Evolutionary conservation across 306 rosid species (phyloP).

Genomic region (Casuarina glauca): DNA sequence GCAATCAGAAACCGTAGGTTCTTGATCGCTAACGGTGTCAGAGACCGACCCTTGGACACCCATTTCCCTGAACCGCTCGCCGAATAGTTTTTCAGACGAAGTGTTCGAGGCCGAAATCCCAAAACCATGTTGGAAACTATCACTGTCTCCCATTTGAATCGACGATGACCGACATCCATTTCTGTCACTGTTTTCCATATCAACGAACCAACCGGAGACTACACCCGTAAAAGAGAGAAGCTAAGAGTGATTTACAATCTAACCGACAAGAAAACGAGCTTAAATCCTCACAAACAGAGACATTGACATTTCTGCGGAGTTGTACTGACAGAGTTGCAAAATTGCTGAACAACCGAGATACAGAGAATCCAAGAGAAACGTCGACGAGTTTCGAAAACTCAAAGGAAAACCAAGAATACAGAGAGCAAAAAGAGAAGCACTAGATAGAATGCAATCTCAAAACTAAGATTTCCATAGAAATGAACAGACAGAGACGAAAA

Average conservation of each 20-base stretch:
- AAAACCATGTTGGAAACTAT: not conserved
- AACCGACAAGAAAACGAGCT: not conserved
- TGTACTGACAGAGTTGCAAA: not conserved
- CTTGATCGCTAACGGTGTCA: slow-evolving; percentile 32
- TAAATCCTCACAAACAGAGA: not conserved
- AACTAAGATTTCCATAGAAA: not conserved
- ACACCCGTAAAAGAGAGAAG: not conserved
- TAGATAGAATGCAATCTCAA: not conserved
- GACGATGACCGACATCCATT: slow-evolving; percentile 8
- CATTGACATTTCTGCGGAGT: too few relatives aligned
- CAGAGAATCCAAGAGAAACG: not conserved
- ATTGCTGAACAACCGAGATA: not conserved
- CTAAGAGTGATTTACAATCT: slow-evolving; percentile 5
- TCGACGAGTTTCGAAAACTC: not conserved
- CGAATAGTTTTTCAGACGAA: not conserved
- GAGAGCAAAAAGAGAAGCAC: not conserved
- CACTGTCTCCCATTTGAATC: not conserved
- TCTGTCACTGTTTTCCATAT: slow-evolving; percentile 30
- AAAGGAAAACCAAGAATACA: not conserved
- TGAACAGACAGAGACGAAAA: not conserved
- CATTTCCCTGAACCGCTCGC: slow-evolving; percentile 5
- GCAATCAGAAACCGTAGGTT: slow-evolving; percentile 54
- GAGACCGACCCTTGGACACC: slow-evolving; percentile 8
- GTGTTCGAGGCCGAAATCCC: slow-evolving; percentile 1
- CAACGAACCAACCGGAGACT: not conserved